Conservation (phyloP, 2,329 filamentous ascomycete genomes). For the Colletotrichum sp. region DNA sequence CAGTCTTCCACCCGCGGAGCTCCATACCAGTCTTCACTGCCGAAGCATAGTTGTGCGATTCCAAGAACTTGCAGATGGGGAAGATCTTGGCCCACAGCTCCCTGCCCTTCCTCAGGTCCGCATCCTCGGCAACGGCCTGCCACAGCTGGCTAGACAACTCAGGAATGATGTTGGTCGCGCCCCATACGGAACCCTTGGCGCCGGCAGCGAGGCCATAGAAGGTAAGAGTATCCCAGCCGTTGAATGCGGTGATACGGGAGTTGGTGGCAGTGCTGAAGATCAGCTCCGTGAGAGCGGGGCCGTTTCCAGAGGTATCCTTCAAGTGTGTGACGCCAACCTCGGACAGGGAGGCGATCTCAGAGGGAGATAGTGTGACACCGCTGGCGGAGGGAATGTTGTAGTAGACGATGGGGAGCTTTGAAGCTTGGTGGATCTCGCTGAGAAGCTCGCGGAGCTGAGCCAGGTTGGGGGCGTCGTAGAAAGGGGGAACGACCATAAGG, state of each 20-base stretch:
- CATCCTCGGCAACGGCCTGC: conserved; percentile 47
- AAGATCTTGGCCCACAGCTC: conserved; percentile 54
- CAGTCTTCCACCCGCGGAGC: conserved; percentile 47
- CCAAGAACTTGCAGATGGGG: conserved; percentile 55
- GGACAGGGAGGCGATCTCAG: conserved; percentile 46
- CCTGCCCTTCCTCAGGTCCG: conserved; percentile 45
- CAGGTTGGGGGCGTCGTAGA: conserved; percentile 49
- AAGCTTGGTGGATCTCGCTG: conserved; percentile 42
- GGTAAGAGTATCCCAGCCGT: conserved; percentile 58
- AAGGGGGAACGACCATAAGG: conserved; percentile 54
- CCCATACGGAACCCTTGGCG: conserved; percentile 55
- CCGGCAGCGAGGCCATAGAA: conserved; percentile 57
- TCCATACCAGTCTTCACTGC: conserved; percentile 57
- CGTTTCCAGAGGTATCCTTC: conserved; percentile 58
- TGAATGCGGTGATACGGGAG: conserved; percentile 50
- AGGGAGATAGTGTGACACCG: conserved; percentile 44
- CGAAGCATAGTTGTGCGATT: conserved; percentile 50
- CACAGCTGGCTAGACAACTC: conserved; percentile 52
- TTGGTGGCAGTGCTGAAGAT: conserved; percentile 40
- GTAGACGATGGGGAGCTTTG: conserved; percentile 49
- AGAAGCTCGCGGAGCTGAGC: conserved; percentile 43
- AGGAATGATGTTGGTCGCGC: conserved; percentile 54
- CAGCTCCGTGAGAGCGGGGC: conserved; percentile 52
- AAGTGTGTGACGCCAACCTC: conserved; percentile 53
- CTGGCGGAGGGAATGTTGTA: conserved; percentile 56